Evolutionary conservation across 441 rosid genomes (phyloP).

Genomic region (Pelargonium exstipulatum): DNA sequence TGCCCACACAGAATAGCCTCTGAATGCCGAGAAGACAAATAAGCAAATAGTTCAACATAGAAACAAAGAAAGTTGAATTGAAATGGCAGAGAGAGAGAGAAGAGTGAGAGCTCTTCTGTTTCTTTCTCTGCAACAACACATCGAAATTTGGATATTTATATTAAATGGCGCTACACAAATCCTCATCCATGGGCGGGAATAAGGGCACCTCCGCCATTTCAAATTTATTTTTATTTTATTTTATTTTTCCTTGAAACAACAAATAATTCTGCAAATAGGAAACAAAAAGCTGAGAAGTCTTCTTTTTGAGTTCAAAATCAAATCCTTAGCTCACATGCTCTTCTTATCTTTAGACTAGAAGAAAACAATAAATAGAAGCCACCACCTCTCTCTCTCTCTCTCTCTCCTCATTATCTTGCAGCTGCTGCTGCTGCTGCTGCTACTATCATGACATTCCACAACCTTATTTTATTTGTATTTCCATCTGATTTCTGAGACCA

Average conservation of each 20-base stretch:
- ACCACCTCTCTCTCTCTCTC: background rate
- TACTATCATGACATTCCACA: conserved; percentile 31
- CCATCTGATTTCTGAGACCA: conserved; percentile 27
- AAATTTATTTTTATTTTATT: conserved; percentile 12
- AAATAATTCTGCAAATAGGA: background rate
- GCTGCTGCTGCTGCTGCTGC: too few species aligned
- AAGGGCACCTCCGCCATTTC: conserved; percentile 24
- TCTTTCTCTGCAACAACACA: too few species aligned
- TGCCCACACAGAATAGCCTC: too few species aligned
- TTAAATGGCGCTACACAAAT: background rate
- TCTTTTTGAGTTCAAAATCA: conserved; percentile 17
- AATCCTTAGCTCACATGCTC: conserved; percentile 38
- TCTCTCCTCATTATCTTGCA: conserved; percentile 3
- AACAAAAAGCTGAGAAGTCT: conserved; percentile 39
- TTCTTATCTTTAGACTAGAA: conserved; percentile 11
- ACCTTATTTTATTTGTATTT: conserved; percentile 6
- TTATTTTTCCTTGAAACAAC: background rate
- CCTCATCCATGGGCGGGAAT: conserved; percentile 39
- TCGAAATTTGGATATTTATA: too few species aligned
- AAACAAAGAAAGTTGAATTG: too few species aligned
- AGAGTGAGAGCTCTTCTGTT: too few species aligned
- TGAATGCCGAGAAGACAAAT: too few species aligned
- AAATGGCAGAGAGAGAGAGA: too few species aligned
- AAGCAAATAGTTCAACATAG: too few species aligned
- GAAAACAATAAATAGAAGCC: conserved; percentile 17